Base-by-base conservation (phyloP, 805 yeast genomes). In the Jamesozyma piceae region DNA sequence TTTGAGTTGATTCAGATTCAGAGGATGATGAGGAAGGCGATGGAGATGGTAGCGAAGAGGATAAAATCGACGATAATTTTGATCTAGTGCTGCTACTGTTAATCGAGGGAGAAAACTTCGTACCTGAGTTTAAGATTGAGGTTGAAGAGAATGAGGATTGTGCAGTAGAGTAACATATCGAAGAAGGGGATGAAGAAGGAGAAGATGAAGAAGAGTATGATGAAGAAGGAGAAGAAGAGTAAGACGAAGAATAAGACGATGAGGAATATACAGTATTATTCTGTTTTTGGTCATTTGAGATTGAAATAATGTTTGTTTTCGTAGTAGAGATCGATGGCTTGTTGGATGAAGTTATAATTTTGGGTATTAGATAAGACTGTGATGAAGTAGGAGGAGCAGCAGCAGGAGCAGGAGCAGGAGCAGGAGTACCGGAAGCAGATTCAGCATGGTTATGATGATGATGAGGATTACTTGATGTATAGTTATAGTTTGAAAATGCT, bases 401-500 rank as follows among this genome's bases (percentile, higher is more conserved):
- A 11, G 27, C 14, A 15, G 38, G 15, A 14, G 27, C 29, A 22
- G 27, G 6, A 29, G 6, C 11, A 6, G 10, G 10, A 6, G 20
- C 9, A 4, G 34, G 11, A 9, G 10, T 11, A 24, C 18, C 5
- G 11, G 34, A 21, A 30, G 11, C 27, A 18, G 15, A 33, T 33
- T 28, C n/a, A 28, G n/a, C 13, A 28, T 5, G 13, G n/a, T 38
- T 39, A 8, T 45, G 35, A 27, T 43, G 39, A 24, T 15, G 17
- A 35, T 22, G 38, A 35, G 20, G 28, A 22, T 19, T 4, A 37
- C 14, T 37, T 9, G 27, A 18, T 18, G 10, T 32, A 5, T 24
- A n/a, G 3, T 43, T 29, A n/a, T 45, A 37, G 15, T 40, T 35
- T 2, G 50, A 47, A 34, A 64, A 49, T 1, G 65, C 67, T 39